Base-by-base conservation (phyloP, 1,284 basidiomycete genomes). In the Earliella scabrosa region DNA sequence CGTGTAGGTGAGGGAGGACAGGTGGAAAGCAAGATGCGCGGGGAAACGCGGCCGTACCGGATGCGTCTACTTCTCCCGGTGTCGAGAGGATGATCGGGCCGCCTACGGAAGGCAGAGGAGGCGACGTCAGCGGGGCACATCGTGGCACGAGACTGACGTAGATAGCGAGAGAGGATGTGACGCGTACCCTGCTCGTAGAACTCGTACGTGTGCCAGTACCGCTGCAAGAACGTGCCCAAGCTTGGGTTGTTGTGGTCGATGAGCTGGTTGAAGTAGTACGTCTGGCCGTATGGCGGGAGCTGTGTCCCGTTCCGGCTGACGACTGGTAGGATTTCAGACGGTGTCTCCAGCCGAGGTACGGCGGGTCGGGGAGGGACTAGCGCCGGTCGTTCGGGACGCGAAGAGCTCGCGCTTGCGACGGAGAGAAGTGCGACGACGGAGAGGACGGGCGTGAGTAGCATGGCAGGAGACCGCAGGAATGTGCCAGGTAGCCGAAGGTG, bases 191-290 rank as follows among this genome's bases (percentile, higher is more conserved):
- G 59, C 64, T 84, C 74, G 62, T 87, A 89, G 66, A 78, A 86
- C 65, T 87, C 82, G 67, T 75, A 86, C 26, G 82, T 82, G 63
- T 82, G 78, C 84, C 85, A 89, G 71, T 82, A 91, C 39, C 88
- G 79, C 68, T 91, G 89, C 66, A 82, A 75, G 70, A 91, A 91
- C 2, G 87, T 91, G 10, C 88, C 89, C 16, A 82, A 71, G 20
- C 74, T 75, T 2, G 86, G 84, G 52, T 88, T 78, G 57, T 75
- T 82, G 69, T 90, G 89, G 70, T 91, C 88, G 50, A 90, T 87
- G 56, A 90, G 74, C 66, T 90, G 88, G 61, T 85, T 81, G 63
- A 90, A 91, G 57, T 71, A 73, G 69, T 87, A 90, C 0, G 78
- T 77, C 32, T 66, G 68, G 55, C 58, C 63, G 52, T 68, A 68